phyloP scores from a whole-genome alignment of 2,329 filamentous ascomycete genomes.

The Trichoderma cornu-damae region DNA sequence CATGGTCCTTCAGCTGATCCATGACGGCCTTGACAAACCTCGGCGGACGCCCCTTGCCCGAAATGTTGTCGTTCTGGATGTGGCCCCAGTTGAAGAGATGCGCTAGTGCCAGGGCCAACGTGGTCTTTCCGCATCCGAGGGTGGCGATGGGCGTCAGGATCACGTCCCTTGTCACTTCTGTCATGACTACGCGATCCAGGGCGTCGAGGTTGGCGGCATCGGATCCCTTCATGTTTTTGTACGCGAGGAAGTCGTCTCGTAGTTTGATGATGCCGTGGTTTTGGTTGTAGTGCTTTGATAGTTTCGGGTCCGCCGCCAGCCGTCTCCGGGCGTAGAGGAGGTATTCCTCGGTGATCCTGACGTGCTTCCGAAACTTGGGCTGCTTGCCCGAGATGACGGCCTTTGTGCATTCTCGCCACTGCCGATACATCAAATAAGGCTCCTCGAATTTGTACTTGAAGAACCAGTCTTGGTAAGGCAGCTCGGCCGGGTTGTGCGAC shows the following conservation, averaged over 20 bases:
- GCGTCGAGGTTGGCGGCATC: conserved; percentile 78
- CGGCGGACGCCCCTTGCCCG: conserved; percentile 68
- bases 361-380: conserved; percentile 80
- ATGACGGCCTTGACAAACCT: conserved; percentile 70
- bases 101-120: conserved; percentile 72
- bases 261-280: conserved; percentile 96
- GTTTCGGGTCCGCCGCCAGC: conserved; percentile 60
- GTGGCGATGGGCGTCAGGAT: conserved; percentile 89
- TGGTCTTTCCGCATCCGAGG: conserved; percentile 96
- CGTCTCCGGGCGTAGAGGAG: conserved; percentile 72
- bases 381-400: conserved; percentile 69
- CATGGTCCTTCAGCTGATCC: conserved; percentile 56
- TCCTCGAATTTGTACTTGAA: conserved; percentile 99
- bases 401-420: conserved; percentile 97
- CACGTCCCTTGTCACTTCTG: conserved; percentile 60
- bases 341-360: conserved; percentile 86
- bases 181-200: conserved; percentile 40
- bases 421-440: conserved; percentile 96
- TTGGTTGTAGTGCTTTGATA: conserved; percentile 67
- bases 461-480: conserved; percentile 85
- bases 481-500: conserved; percentile 44
- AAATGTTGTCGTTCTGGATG: conserved; percentile 94
- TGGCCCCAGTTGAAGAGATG: conserved; percentile 89
- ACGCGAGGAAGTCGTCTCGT: conserved; percentile 78
- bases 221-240: conserved; percentile 77